Evolutionary conservation across 164 flowering plant genomes (phyloP).

Genomic region (Nymphaea colorata): DNA sequence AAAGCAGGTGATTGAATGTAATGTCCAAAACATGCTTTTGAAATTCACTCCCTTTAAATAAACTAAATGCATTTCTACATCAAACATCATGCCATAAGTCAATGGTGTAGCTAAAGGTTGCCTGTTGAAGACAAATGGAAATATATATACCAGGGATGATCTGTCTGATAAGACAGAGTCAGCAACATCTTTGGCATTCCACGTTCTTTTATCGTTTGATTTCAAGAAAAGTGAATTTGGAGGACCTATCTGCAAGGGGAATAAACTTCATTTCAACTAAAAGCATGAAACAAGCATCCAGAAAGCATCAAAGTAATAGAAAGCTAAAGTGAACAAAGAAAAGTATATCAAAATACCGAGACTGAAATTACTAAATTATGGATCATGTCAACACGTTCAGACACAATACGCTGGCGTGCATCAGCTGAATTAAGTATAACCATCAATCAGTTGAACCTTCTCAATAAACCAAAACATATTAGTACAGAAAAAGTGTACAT

Average conservation of each 20-base stretch:
- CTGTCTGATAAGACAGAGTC: conserved; percentile 91
- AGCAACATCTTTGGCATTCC: conserved; percentile 91
- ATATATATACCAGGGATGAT: conserved; percentile 32
- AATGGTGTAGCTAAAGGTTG: too few relatives aligned
- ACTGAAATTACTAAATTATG: conserved; percentile 86
- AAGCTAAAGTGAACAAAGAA: background rate
- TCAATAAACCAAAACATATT: background rate
- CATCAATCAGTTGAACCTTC: background rate
- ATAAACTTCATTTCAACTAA: background rate
- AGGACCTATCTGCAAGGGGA: conserved; percentile 82
- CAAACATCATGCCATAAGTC: too few relatives aligned
- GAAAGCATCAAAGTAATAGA: background rate
- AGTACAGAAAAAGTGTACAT: background rate
- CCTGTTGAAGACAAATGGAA: too few relatives aligned
- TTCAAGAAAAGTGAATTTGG: conserved; percentile 61
- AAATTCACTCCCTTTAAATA: too few relatives aligned
- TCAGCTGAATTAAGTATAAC: conserved; percentile 44
- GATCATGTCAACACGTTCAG: conserved; percentile 87
- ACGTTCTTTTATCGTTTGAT: conserved; percentile 60
- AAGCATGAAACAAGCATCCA: background rate
- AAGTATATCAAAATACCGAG: conserved; percentile 41
- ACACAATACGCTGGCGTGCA: conserved; percentile 94
- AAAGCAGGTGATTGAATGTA: too few relatives aligned
- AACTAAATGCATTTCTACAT: too few relatives aligned
- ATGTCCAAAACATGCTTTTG: too few relatives aligned